phyloP scores from a whole-genome alignment of 495 filamentous ascomycete genomes.

The Neurospora tetraspora region DNA sequence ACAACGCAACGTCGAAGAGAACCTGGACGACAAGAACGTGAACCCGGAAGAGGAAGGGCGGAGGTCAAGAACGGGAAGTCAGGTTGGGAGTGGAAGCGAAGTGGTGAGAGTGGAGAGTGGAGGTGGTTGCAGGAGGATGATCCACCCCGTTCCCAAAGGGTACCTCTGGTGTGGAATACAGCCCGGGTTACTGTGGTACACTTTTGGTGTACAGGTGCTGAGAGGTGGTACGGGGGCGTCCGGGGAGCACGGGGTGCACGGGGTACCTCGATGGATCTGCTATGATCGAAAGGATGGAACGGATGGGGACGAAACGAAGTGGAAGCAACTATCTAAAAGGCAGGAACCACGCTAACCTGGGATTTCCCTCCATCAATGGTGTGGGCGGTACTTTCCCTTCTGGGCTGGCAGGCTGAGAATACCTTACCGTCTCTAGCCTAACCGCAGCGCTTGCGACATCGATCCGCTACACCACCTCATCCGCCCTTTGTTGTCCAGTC shows the following conservation, averaged over 20 bases:
- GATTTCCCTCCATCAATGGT: neutral
- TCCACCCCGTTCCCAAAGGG: neutral
- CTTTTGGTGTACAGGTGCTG: neutral
- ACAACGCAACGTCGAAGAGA: neutral
- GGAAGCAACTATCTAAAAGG: neutral
- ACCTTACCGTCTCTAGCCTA: neutral
- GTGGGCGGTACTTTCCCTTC: neutral
- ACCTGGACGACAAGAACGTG: neutral
- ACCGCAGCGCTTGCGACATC: neutral
- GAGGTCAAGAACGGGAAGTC: neutral
- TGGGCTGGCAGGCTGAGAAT: neutral
- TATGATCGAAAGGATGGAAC: neutral
- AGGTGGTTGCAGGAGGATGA: neutral
- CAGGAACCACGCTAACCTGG: neutral
- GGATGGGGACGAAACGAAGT: neutral
- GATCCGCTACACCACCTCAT: neutral
- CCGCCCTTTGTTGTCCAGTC: neutral
- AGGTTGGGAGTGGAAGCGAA: neutral
- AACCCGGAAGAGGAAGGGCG: neutral
- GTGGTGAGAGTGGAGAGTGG: neutral
- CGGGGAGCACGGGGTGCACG: neutral
- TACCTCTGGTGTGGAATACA: neutral
- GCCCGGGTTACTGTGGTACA: neutral
- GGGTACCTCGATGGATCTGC: neutral
- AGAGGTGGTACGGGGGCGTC: neutral